phyloP scores from a whole-genome alignment of 2,329 filamentous ascomycete species.

The Orbilia brochopaga region DNA sequence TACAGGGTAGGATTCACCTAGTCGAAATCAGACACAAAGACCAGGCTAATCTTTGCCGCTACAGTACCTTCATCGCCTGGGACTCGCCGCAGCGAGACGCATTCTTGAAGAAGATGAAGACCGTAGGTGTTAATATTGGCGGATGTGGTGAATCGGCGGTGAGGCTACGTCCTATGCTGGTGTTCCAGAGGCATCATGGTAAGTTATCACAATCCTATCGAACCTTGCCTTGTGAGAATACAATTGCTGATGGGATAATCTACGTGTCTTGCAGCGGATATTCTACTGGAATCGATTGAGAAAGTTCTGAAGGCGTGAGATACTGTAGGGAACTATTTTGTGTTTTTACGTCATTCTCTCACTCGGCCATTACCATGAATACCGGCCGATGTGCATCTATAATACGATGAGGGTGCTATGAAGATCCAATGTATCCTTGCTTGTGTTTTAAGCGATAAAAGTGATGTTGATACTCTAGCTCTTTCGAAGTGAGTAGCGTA shows the following conservation, averaged over 20 bases:
- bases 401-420: not conserved
- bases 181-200: conserved; percentile 88
- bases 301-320: conserved; percentile 66
- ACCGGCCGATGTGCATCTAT: not conserved
- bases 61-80: conserved; percentile 82
- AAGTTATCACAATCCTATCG: conserved; percentile 52
- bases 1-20: conserved; percentile 64
- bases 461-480: conserved; percentile 14
- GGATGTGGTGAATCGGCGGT: conserved; percentile 78
- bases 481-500: too few species aligned
- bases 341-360: too few species aligned
- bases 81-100: conserved; percentile 80
- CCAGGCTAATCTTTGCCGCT: not conserved
- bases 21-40: not conserved
- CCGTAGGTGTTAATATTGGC: conserved; percentile 82
- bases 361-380: not conserved
- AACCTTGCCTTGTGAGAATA: not conserved
- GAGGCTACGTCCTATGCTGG: conserved; percentile 83
- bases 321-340: too few species aligned
- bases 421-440: too few species aligned
- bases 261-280: conserved; percentile 64
- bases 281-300: conserved; percentile 78
- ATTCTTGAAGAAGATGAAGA: conserved; percentile 79
- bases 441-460: conserved; percentile 36
- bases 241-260: conserved; percentile 51